These are phyloP conservation scores for Vitis amurensis DNA, from an alignment of 164 flowering plant genomes.

Conservation along the genomic window DNA sequence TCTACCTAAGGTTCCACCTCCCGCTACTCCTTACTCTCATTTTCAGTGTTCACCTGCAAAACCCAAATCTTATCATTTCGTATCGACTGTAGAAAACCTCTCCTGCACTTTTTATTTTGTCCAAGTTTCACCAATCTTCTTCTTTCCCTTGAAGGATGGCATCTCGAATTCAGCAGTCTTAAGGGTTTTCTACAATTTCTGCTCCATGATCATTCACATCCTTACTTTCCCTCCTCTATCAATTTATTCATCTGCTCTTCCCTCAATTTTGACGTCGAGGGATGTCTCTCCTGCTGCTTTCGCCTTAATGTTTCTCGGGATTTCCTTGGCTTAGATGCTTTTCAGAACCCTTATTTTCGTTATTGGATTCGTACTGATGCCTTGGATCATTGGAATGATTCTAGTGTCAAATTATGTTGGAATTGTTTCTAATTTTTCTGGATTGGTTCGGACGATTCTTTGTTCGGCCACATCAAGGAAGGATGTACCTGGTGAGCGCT, in stretches of 20 bases:
- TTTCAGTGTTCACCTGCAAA: too few species aligned
- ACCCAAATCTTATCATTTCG: too few species aligned
- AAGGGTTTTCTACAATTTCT: constrained; percentile 23
- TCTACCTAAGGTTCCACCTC: too few species aligned
- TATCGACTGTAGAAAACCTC: too few species aligned
- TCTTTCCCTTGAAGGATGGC: not conserved
- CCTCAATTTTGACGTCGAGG: constrained; percentile 3
- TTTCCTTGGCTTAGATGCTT: constrained; percentile 31
- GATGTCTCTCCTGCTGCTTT: constrained; percentile 30
- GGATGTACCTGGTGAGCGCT: constrained; percentile 9
- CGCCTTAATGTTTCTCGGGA: constrained; percentile 29
- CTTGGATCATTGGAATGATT: constrained; percentile 29
- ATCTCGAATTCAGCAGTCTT: constrained; percentile 10
- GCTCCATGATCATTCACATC: constrained; percentile 28
- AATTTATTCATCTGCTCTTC: not conserved
- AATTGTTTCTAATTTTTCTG: constrained; percentile 21
- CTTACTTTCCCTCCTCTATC: constrained; percentile 25
- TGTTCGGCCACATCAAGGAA: constrained; percentile 4
- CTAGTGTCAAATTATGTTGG: constrained; percentile 23
- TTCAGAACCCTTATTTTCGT: constrained; percentile 22
- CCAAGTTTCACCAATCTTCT: not conserved
- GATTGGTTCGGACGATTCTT: constrained; percentile 23
- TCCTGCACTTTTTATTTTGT: too few species aligned
- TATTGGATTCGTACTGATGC: constrained; percentile 36
- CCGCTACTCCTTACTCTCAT: too few species aligned